Conservation (phyloP, 768 basidiomycete genomes). For the Phlegmacium glaucopus region DNA sequence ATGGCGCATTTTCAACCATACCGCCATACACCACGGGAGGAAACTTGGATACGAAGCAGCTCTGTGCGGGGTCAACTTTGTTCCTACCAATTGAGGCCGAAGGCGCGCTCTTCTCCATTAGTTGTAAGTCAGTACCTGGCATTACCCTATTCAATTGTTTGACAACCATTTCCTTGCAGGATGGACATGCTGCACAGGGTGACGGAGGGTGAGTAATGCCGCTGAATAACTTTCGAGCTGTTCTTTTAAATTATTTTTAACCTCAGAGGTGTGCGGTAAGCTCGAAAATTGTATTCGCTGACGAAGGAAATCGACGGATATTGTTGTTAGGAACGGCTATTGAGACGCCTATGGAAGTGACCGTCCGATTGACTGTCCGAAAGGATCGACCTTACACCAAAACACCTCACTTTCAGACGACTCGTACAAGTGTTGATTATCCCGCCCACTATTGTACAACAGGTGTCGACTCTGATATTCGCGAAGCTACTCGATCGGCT, state of each 20-base stretch:
- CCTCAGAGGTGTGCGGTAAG: conserved; percentile 58
- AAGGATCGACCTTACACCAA: conserved; percentile 56
- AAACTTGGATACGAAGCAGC: conserved; percentile 58
- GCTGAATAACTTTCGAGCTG: neutral
- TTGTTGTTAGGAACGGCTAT: conserved; percentile 55
- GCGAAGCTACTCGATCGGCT: conserved; percentile 52
- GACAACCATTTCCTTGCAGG: conserved; percentile 28
- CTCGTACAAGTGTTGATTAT: conserved; percentile 19
- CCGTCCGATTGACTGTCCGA: conserved; percentile 50
- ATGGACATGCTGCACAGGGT: conserved; percentile 65
- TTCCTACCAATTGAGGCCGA: conserved; percentile 57
- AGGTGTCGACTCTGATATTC: conserved; percentile 52
- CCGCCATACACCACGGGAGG: conserved; percentile 62
- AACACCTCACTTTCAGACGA: conserved; percentile 53
- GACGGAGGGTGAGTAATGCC: conserved; percentile 50
- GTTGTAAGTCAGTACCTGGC: conserved; percentile 34
- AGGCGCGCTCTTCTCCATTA: conserved; percentile 59
- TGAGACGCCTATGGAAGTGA: conserved; percentile 56
- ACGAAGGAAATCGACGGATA: no score
- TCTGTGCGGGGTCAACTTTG: conserved; percentile 51
- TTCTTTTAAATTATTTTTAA: neutral
- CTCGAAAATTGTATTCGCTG: neutral
- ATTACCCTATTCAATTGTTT: neutral
- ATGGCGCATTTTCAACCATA: conserved; percentile 56
- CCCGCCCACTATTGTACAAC: conserved; percentile 56